Percentiles rank a stretch among this genome's conserved stretches.
These are phyloP conservation scores for Colletotrichum orbiculare DNA, from an alignment of 2,329 filamentous ascomycete genomes.

Conservation along the genomic window DNA sequence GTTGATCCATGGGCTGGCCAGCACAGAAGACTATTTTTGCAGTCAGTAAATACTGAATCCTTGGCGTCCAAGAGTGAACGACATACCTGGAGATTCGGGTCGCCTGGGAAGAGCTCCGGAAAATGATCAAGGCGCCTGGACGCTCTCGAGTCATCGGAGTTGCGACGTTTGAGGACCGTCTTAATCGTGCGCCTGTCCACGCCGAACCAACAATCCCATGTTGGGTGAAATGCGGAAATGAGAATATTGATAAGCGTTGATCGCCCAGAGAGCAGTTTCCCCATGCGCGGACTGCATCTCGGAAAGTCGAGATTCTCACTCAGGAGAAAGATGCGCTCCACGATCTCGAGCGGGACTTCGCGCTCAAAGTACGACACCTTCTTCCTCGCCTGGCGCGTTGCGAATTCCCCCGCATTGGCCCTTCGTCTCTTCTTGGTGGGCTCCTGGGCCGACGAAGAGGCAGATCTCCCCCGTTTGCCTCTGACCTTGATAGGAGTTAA, in stretches of 20 bases:
- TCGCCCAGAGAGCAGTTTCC: constrained; percentile 56
- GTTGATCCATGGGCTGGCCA: constrained; percentile 57
- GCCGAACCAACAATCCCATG: constrained; percentile 53
- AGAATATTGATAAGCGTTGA: constrained; percentile 51
- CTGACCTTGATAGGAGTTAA: constrained; percentile 61
- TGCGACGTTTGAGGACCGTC: constrained; percentile 20
- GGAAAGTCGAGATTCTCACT: constrained; percentile 62
- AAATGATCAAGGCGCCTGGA: constrained; percentile 21
- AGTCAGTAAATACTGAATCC: constrained; percentile 18
- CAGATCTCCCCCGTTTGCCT: constrained; percentile 53
- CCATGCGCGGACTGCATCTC: constrained; percentile 55
- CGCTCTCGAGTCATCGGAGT: constrained; percentile 5
- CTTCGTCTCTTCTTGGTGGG: background rate
- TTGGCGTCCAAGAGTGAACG: background rate
- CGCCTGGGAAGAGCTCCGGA: constrained; percentile 45
- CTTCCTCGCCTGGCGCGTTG: constrained; percentile 9
- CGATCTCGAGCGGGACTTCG: constrained; percentile 61
- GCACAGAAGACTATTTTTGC: constrained; percentile 51
- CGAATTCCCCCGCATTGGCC: constrained; percentile 4
- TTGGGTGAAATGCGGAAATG: constrained; percentile 49
- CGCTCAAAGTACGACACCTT: constrained; percentile 43
- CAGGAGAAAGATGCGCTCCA: constrained; percentile 63
- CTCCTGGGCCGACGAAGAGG: constrained; percentile 17
- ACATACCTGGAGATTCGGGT: constrained; percentile 56
- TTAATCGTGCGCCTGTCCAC: constrained; percentile 33